Evolutionary conservation across 1,139 yeast genomes (phyloP).

Genomic region (Suhomyces anneliseae): DNA sequence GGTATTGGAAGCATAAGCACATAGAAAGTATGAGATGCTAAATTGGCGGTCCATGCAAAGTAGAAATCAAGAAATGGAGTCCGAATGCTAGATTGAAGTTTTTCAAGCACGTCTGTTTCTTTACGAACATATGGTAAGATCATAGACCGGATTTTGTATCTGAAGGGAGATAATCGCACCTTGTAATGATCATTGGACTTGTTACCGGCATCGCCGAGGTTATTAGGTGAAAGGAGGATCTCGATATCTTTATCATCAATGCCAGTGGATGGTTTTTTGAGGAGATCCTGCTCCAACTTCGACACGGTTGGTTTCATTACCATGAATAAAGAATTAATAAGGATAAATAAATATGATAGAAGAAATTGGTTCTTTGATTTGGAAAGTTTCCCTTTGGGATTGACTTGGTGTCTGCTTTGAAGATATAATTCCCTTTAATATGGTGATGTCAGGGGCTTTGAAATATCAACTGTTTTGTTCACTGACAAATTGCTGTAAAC

Average conservation of each 20-base stretch:
- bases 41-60: constrained; percentile 85
- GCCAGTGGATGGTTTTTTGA: constrained; percentile 9
- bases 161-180: constrained; percentile 52
- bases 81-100: constrained; percentile 55
- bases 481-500: no score
- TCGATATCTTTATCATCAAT: constrained; percentile 17
- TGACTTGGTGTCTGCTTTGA: no score
- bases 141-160: constrained; percentile 57
- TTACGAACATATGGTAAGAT: constrained; percentile 60
- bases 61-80: constrained; percentile 62
- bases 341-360: no score
- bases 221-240: constrained; percentile 15
- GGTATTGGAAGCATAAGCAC: constrained; percentile 85
- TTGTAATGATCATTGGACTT: constrained; percentile 66
- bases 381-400: no score
- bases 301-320: constrained; percentile 6
- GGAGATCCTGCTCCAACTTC: constrained; percentile 9
- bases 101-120: constrained; percentile 65
- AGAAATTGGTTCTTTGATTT: no score
- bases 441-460: no score
- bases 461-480: no score
- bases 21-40: constrained; percentile 93
- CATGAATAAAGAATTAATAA: neutral
- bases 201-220: constrained; percentile 66
- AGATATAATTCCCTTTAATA: no score